Percentiles rank a stretch among this genome's conserved stretches.
phyloP scores from a whole-genome alignment of 495 filamentous ascomycete genomes.

The Barbatosphaeria neglecta region DNA sequence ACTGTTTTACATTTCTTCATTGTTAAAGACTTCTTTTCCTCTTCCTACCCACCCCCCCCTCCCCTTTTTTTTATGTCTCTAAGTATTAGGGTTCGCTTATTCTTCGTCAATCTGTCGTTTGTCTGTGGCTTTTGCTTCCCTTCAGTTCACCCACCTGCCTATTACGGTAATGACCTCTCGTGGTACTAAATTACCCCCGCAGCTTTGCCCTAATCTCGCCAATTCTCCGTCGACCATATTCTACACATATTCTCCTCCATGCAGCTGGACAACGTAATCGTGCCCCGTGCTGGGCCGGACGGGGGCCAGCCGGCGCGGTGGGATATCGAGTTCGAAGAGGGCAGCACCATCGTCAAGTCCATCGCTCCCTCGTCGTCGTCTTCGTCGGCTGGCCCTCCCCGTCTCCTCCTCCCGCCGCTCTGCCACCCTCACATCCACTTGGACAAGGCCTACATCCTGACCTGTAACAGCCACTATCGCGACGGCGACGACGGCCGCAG shows the following conservation, averaged over 20 bases:
- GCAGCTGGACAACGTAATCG: conserved; percentile 7
- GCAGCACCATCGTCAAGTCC: conserved; percentile 5
- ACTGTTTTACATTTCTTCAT: too few relatives aligned
- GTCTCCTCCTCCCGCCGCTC: conserved; percentile 44
- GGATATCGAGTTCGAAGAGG: conserved; percentile 10
- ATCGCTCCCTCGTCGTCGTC: conserved; percentile 1
- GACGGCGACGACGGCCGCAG: neutral
- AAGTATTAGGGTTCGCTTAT: too few relatives aligned
- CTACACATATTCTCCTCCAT: neutral
- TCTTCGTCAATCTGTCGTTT: too few relatives aligned
- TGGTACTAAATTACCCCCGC: too few relatives aligned
- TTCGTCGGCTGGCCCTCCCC: conserved; percentile 5
- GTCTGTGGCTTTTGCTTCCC: too few relatives aligned
- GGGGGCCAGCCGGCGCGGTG: neutral
- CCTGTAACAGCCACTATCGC: conserved; percentile 5
- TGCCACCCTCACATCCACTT: conserved; percentile 70
- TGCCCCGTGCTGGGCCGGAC: neutral
- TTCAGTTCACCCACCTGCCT: too few relatives aligned
- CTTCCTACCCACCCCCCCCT: too few relatives aligned
- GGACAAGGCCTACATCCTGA: conserved; percentile 62
- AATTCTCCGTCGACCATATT: neutral
- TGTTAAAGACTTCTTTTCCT: neutral
- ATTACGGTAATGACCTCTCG: too few relatives aligned
- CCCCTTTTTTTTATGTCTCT: too few relatives aligned
- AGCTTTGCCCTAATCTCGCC: neutral